These are phyloP conservation scores for Gossypium davidsonii DNA, from an alignment of 441 rosid genomes.

Conservation along the genomic window DNA sequence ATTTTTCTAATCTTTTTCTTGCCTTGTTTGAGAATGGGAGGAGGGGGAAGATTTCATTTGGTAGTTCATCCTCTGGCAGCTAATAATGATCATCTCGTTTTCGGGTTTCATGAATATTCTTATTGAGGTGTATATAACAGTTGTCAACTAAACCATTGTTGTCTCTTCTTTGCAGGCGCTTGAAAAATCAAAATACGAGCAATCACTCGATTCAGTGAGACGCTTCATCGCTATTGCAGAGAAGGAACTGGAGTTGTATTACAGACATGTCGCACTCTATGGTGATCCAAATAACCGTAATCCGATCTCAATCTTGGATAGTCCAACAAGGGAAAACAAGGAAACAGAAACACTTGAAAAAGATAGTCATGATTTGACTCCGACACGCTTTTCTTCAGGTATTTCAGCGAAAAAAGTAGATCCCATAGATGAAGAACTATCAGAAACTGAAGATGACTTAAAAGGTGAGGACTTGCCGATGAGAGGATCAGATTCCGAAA, in stretches of 20 bases:
- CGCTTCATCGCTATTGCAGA: conserved; percentile 65
- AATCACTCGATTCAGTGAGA: conserved; percentile 73
- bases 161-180: conserved; percentile 49
- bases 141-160: neutral
- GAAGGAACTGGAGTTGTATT: conserved; percentile 73
- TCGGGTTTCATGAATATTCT: neutral
- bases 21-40: neutral
- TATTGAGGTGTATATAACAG: neutral
- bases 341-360: conserved; percentile 18
- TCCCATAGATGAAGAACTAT: conserved; percentile 22
- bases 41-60: neutral
- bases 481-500: conserved; percentile 34
- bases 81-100: neutral
- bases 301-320: conserved; percentile 45
- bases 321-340: conserved; percentile 24
- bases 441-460: conserved; percentile 30
- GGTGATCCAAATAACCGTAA: conserved; percentile 53
- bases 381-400: conserved; percentile 16
- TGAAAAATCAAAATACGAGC: conserved; percentile 81
- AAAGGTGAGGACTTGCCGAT: conserved; percentile 22
- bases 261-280: conserved; percentile 60
- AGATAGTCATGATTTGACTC: conserved; percentile 13
- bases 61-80: neutral
- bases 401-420: conserved; percentile 28
- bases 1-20: neutral